phyloP scores from a whole-genome alignment of 1,284 basidiomycete species.

The Meira nashicola region DNA sequence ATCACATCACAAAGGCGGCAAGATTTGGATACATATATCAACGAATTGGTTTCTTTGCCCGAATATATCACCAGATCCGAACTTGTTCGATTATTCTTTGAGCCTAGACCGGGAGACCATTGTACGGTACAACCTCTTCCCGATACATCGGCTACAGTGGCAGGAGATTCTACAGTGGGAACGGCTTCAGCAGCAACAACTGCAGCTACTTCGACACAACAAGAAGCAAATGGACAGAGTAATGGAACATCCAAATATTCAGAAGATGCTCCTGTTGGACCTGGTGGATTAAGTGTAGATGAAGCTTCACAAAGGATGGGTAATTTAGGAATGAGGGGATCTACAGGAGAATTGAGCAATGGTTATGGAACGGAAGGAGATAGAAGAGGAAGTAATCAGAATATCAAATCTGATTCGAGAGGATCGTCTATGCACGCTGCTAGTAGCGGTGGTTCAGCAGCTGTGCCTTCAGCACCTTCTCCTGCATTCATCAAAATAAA shows the following conservation, averaged over 20 bases:
- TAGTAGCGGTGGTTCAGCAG: slow-evolving; percentile 16
- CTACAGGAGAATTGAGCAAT: slow-evolving; percentile 4
- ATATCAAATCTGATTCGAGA: slow-evolving; percentile 17
- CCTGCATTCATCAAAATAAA: slow-evolving; percentile 94
- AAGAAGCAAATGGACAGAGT: slow-evolving; percentile 5
- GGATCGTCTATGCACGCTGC: slow-evolving; percentile 19
- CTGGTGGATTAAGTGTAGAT: not conserved
- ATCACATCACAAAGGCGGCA: slow-evolving; percentile 74
- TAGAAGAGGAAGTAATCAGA: not conserved
- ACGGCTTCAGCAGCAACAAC: not conserved
- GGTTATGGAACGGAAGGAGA: not conserved
- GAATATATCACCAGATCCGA: slow-evolving; percentile 76
- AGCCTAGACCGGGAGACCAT: slow-evolving; percentile 76
- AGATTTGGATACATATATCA: slow-evolving; percentile 84
- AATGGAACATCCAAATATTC: slow-evolving; percentile 17
- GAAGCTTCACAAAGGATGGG: too few species aligned
- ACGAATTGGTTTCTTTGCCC: slow-evolving; percentile 67
- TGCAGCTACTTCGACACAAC: not conserved
- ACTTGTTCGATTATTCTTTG: slow-evolving; percentile 77
- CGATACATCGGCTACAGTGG: not conserved
- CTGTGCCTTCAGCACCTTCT: slow-evolving; percentile 23
- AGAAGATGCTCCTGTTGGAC: slow-evolving; percentile 15
- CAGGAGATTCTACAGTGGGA: slow-evolving; percentile 3
- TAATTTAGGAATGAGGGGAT: not conserved
- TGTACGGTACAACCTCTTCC: slow-evolving; percentile 35